Evolutionary conservation across 306 rosid species (phyloP), one percentile per base, ranked within the genome.

Genomic region (Cicer pinnatifidum): DNA sequence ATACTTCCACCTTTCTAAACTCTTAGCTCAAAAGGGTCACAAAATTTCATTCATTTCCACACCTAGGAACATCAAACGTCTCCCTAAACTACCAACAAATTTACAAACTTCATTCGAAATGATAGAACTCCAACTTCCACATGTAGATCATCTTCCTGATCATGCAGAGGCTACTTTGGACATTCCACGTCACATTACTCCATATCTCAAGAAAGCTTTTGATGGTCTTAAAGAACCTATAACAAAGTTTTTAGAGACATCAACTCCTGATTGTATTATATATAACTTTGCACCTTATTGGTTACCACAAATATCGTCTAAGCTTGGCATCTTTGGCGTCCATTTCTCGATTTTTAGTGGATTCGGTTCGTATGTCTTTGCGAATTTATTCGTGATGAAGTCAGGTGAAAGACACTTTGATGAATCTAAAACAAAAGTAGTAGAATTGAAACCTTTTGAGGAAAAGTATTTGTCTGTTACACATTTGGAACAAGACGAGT

Each of bases 11-110:
- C 79, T 86, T 3, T 64, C 80, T 6, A 83, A 83, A 59, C 79
- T 74, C 50, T 60, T 86, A 20, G 89, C 85, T 11, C 71, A 57
- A 16, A 83, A 76, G 71, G 87, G 84, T 56, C 87, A 86, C 44
- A 23, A 20, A 1, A 37, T 86, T 6, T 83, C 79, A 39, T 83
- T 80, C 82, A 78, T 86, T 5, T 80, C 85, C 50, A 78, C 89
- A 9, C 85, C 87, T 1, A 63, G 80, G 67, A 86, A 86, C 82
- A 81, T 86, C 75, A 61, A 81, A 28, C 83, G 89, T 60, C 82
- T 81, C 45, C 84, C 89, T 1, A 54, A 71, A 67, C 52, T 74
- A 12, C 80, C 78, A 2, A 48, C 57, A 39, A 9, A 11, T 63
- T 61, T 81, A 7, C 8, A 56, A 23, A 68, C 80, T 58, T 12